phyloP scores from a whole-genome alignment of 2,329 filamentous ascomycete genomes.

The Pyrenophora graminea region DNA sequence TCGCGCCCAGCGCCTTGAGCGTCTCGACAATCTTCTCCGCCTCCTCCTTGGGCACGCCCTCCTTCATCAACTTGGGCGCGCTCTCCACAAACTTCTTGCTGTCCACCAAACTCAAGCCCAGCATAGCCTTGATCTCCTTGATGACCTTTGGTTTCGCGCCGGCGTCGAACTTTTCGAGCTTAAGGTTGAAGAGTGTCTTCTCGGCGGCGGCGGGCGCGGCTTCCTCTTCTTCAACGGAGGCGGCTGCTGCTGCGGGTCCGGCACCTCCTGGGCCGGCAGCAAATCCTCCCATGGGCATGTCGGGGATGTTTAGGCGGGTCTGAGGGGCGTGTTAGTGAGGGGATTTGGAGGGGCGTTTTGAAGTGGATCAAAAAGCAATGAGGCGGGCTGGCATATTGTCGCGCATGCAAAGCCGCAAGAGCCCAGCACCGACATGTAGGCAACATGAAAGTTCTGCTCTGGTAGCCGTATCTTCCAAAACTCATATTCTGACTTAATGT shows the following conservation, averaged over 20 bases:
- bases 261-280: conserved; percentile 64
- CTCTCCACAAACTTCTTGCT: conserved; percentile 99
- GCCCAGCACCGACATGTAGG: no score
- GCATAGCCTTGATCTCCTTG: conserved; percentile 98
- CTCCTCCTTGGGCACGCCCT: conserved; percentile 97
- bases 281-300: conserved; percentile 93
- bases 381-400: no score
- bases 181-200: conserved; percentile 97
- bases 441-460: no score
- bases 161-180: conserved; percentile 88
- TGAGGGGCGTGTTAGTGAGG: conserved; percentile 47
- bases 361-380: not conserved
- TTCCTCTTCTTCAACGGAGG: conserved; percentile 76
- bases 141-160: conserved; percentile 96
- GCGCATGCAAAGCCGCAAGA: no score
- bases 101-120: conserved; percentile 94
- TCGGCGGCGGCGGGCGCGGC: conserved; percentile 85
- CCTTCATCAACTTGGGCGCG: conserved; percentile 98
- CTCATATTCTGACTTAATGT: no score
- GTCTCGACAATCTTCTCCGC: conserved; percentile 97
- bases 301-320: conserved; percentile 95
- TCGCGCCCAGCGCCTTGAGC: conserved; percentile 90
- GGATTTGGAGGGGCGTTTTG: not conserved
- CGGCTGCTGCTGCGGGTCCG: conserved; percentile 63
- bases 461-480: no score